Conservation (phyloP, 2,329 filamentous ascomycete genomes). For the Aspergillus cejpii region DNA sequence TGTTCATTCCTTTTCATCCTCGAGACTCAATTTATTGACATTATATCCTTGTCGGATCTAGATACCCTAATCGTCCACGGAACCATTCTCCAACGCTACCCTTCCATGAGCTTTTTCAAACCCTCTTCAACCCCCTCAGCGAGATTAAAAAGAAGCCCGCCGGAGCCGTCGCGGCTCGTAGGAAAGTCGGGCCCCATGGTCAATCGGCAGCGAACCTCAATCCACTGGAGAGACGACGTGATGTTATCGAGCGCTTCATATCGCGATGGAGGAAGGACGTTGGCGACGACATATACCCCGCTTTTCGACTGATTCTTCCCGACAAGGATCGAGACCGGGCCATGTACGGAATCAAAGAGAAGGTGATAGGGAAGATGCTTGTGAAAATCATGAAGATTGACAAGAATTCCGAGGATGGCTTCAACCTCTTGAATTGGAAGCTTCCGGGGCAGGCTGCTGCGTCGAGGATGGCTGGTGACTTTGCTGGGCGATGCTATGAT, state of each 20-base stretch:
- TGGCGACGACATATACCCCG: constrained; percentile 87
- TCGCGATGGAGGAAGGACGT: constrained; percentile 79
- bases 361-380: constrained; percentile 79
- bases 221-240: constrained; percentile 69
- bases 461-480: constrained; percentile 73
- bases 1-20: not conserved
- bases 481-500: constrained; percentile 81
- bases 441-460: constrained; percentile 63
- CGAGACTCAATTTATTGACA: constrained; percentile 3
- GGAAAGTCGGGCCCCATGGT: constrained; percentile 56
- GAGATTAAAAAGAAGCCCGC: constrained; percentile 69
- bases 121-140: constrained; percentile 72
- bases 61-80: constrained; percentile 72
- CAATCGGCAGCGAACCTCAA: constrained; percentile 46
- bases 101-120: constrained; percentile 71
- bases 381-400: constrained; percentile 90
- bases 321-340: constrained; percentile 88
- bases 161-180: constrained; percentile 48
- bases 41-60: constrained; percentile 27
- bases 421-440: constrained; percentile 85
- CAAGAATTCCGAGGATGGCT: constrained; percentile 81
- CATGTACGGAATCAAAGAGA: constrained; percentile 93
- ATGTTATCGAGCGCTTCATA: constrained; percentile 82
- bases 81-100: constrained; percentile 73
- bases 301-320: constrained; percentile 81